These are phyloP conservation scores for Spathaspora passalidarum DNA, from an alignment of 805 yeast genomes.

Conservation along the genomic window DNA sequence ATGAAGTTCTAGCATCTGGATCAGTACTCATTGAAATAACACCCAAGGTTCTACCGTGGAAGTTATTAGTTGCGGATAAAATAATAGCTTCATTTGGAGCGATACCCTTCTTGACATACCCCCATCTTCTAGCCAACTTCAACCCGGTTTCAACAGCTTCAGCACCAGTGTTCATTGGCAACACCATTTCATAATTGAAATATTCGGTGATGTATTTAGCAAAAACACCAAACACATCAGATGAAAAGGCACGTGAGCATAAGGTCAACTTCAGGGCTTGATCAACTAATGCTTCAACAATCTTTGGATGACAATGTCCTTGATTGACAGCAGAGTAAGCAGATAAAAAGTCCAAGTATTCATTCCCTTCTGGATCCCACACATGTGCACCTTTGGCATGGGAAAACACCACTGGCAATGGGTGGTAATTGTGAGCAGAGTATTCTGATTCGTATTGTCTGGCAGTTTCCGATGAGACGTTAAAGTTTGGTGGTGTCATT, in stretches of 20 bases:
- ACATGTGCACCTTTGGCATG: slow-evolving; percentile 88
- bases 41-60: slow-evolving; percentile 96
- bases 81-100: slow-evolving; percentile 82
- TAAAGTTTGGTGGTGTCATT: slow-evolving; percentile 33
- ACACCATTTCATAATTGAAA: slow-evolving; percentile 86
- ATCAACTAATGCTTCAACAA: slow-evolving; percentile 76
- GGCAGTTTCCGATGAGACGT: slow-evolving; percentile 64
- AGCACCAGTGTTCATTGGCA: slow-evolving; percentile 99
- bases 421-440: slow-evolving; percentile 97
- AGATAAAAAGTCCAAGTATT: slow-evolving; percentile 86
- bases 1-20: slow-evolving; percentile 82
- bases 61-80: slow-evolving; percentile 82
- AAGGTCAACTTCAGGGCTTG: slow-evolving; percentile 84
- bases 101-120: slow-evolving; percentile 82
- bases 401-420: slow-evolving; percentile 90
- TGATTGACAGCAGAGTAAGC: slow-evolving; percentile 98
- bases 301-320: slow-evolving; percentile 97
- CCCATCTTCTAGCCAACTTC: slow-evolving; percentile 97
- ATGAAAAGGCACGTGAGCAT: slow-evolving; percentile 89
- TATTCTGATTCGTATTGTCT: slow-evolving; percentile 67
- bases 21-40: slow-evolving; percentile 96
- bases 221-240: slow-evolving; percentile 80
- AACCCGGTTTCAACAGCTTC: slow-evolving; percentile 97
- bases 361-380: slow-evolving; percentile 97
- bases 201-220: slow-evolving; percentile 87